phyloP scores from a whole-genome alignment of 2,329 filamentous ascomycete genomes.

The Neoascochyta sp. region DNA sequence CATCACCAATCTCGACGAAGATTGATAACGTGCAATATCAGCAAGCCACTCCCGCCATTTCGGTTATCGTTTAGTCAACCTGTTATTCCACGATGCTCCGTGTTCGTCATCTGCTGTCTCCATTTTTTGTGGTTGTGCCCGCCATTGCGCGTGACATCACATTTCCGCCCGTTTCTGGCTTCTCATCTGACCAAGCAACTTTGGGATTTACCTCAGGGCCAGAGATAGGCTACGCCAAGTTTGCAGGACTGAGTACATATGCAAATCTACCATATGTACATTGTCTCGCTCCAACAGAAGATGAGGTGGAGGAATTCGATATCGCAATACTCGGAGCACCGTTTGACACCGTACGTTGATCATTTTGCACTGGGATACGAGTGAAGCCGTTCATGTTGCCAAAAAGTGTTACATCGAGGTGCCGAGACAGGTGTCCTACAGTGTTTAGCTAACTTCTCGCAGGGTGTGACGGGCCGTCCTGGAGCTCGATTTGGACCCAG shows the following conservation, averaged over 20 bases:
- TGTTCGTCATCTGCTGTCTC: no score
- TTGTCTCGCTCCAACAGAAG: slow-evolving; percentile 39
- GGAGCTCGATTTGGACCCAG: slow-evolving; percentile 52
- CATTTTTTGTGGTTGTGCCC: neutral
- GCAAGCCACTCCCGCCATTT: neutral
- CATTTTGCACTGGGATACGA: neutral
- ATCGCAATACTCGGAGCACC: slow-evolving; percentile 50
- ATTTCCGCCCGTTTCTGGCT: slow-evolving; percentile 41
- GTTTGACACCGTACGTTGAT: slow-evolving; percentile 46
- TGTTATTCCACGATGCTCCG: no score
- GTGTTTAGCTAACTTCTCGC: no score
- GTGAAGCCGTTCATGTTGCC: neutral
- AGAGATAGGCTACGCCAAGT: slow-evolving; percentile 35
- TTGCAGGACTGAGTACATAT: slow-evolving; percentile 46
- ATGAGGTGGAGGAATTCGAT: slow-evolving; percentile 44
- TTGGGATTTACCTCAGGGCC: slow-evolving; percentile 12
- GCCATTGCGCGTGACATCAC: slow-evolving; percentile 41
- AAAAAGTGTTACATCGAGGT: no score
- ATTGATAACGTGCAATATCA: neutral
- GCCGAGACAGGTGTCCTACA: no score
- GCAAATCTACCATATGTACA: slow-evolving; percentile 50
- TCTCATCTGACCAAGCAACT: slow-evolving; percentile 33
- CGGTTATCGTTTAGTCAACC: no score
- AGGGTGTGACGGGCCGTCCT: slow-evolving; percentile 51
- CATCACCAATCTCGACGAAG: neutral